Evolutionary conservation across 805 yeast species (phyloP), one percentile per base, ranked within the genome.

Genomic region (Candida sanyiensis): DNA sequence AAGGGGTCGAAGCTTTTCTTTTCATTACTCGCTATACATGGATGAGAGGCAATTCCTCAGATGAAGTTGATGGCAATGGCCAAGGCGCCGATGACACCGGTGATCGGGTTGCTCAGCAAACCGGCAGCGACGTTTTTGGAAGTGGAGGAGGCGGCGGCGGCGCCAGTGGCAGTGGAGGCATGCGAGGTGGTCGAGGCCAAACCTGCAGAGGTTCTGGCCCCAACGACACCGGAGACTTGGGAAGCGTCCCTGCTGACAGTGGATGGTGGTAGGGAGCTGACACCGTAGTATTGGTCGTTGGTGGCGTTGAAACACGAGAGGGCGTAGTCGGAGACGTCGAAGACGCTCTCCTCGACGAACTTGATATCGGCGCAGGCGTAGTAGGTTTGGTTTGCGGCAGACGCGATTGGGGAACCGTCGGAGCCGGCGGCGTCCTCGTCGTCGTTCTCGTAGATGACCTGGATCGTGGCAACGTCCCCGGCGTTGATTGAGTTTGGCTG

Each of bases 381-480:
- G 51, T 59, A 71, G 15, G 73, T 67, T 33, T 62, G 57, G 45
- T 69, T 69, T 18, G 45, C 33, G 12, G 51, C 42, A 19, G 58
- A 62, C 38, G 66, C 71, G n/a, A 60, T 33, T 44, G 72, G 72
- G 9, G 42, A 38, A 30, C 57, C 58, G 35, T 48, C 44, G 2
- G 29, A 7, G 17, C 43, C 44, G 9, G 43, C 20, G 16, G 35
- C 42, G 30, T 48, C 53, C 35, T 48, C 55, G 28, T 54, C 58
- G 32, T 54, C 70, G 56, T 65, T 54, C 35, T 45, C 33, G 53
- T 69, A 69, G 48, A 58, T 63, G 39, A 67, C 59, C 55, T 69
- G 73, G 46, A 69, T 60, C 24, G 74, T 69, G 19, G 72, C 74
- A 37, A 55, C 49, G 45, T 62, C 65, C 42, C 73, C 73, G 19